A percentile compares a stretch with the other conserved stretches of the same genome.
Conservation (phyloP, 257 asterid genomes). For the Primulina tabacum region DNA sequence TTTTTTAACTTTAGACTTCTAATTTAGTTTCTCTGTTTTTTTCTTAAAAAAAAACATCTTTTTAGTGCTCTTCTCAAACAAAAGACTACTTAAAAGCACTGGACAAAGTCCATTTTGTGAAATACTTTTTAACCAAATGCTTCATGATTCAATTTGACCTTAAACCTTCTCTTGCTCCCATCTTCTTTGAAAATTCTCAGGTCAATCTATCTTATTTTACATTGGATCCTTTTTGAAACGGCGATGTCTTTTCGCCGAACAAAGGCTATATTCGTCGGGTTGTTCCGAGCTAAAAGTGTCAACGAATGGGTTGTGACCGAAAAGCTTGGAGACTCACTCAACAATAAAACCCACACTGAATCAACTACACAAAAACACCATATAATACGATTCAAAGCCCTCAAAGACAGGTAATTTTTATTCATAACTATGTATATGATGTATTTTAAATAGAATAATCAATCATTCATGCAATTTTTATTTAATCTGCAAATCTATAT, state of each 20-base stretch:
- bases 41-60: no score
- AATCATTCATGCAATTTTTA: no score
- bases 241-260: constrained; percentile 70
- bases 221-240: constrained; percentile 80
- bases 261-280: constrained; percentile 57
- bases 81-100: no score
- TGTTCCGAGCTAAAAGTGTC: constrained; percentile 52
- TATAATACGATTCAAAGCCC: background rate
- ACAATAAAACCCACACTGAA: constrained; percentile 35
- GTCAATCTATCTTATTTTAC: constrained; percentile 57
- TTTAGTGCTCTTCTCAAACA: no score
- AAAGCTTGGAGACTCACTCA: constrained; percentile 60
- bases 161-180: background rate
- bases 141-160: background rate
- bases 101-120: no score
- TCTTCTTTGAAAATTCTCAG: constrained; percentile 27
- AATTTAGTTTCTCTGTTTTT: no score
- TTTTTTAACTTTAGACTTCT: no score
- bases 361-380: background rate
- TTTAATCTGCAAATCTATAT: background rate
- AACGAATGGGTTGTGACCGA: constrained; percentile 88
- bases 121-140: background rate
- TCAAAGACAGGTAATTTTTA: background rate
- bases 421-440: no score
- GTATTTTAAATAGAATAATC: no score